Conservation (phyloP, 129 eudicot genomes). For the Tagetes erecta region DNA sequence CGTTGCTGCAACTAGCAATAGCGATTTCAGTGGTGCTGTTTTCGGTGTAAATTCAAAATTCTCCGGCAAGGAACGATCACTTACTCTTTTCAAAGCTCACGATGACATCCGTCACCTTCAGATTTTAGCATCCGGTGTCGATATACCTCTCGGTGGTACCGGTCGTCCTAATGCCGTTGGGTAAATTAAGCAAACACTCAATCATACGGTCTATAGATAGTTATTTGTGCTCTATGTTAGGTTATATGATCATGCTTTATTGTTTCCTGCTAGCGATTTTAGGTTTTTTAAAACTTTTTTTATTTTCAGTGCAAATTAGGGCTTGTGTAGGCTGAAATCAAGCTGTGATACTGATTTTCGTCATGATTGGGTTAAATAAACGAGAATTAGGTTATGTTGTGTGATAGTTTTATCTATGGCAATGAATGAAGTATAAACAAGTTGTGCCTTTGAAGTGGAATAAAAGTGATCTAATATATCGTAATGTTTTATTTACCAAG, state of each 20-base stretch:
- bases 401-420: background rate
- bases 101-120: constrained; percentile 41
- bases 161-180: constrained; percentile 48
- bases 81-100: constrained; percentile 42
- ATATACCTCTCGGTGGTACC: constrained; percentile 44
- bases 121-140: constrained; percentile 44
- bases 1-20: constrained; percentile 13
- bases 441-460: background rate
- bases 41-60: constrained; percentile 37
- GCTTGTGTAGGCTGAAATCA: constrained; percentile 19
- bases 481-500: no score
- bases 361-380: background rate
- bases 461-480: constrained; percentile 9
- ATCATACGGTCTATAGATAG: background rate
- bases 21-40: constrained; percentile 38
- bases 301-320: constrained; percentile 17
- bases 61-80: constrained; percentile 38
- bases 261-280: constrained; percentile 7
- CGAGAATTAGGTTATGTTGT: constrained; percentile 12
- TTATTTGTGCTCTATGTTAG: background rate
- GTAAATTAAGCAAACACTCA: constrained; percentile 18
- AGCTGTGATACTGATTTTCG: background rate
- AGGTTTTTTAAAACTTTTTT: background rate
- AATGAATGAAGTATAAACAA: background rate
- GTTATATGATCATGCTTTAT: background rate